Evolutionary conservation across 2,329 filamentous ascomycete species (phyloP), one percentile per base, ranked within the genome.

Genomic region (Pseudogymnoascus pannorum): DNA sequence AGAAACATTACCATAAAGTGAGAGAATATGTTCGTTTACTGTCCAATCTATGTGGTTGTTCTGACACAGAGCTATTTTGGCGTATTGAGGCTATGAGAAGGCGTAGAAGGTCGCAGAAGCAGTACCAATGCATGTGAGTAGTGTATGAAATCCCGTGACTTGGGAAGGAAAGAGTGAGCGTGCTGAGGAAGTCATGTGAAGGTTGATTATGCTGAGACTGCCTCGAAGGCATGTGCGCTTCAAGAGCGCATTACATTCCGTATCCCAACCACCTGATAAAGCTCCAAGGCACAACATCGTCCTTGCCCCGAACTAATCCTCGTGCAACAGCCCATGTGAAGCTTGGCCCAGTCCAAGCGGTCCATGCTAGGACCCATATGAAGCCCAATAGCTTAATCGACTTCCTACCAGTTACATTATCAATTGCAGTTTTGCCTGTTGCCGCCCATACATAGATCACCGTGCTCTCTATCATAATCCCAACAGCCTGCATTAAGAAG

Each of bases 201-300:
- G 9, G n/a, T 54, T 54, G 16, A 2, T 54, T 20, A 54, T 54
- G 48, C 11, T 20, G 24, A 20, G n/a, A 11, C 18, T 31, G n/a
- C n/a, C n/a, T n/a, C n/a, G n/a, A n/a, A n/a, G n/a, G n/a, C n/a
- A n/a, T n/a, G n/a, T 36, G 14, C 33, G 29, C 29, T 1, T 31
- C 3, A 31, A 9, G 20, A 22, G 11, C 12, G 40, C 40, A 54
- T 31, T 54, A 54, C 3, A 4, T 18, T 3, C n/a, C 48, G 26
- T 54, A 33, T 14, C 48, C 48, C 14, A 54, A 54, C 26, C 48
- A 54, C 11, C 31, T 54, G 11, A 54, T 14, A 6, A 54, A 18
- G 48, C 26, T 54, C 48, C 48, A 54, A 33, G 48, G 48, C 9
- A 54, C 48, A 54, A 54, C 48, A 54, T 54, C 48, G 5, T 54